These are phyloP conservation scores for Termitomyces sp. DNA, from an alignment of 768 basidiomycete genomes.

Conservation along the genomic window DNA sequence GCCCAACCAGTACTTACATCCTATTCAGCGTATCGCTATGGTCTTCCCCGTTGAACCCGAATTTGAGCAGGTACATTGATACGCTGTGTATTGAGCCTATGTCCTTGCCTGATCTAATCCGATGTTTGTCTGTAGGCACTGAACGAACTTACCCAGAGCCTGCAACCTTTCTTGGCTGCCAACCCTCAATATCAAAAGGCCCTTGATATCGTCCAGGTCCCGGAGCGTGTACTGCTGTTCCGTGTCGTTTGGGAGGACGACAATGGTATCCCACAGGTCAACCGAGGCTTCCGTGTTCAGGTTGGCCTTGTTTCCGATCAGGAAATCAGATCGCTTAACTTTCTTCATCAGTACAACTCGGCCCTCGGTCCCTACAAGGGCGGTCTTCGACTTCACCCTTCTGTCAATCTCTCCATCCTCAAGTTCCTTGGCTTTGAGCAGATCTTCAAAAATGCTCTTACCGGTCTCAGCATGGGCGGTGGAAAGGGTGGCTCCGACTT, in stretches of 20 bases:
- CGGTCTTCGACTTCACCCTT: conserved; percentile 74
- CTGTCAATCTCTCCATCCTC: conserved; percentile 78
- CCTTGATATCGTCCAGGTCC: conserved; percentile 58
- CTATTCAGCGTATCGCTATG: conserved; percentile 21
- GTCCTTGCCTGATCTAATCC: conserved; percentile 1
- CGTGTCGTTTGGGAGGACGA: conserved; percentile 80
- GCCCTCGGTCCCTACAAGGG: conserved; percentile 79
- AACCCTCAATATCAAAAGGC: conserved; percentile 69
- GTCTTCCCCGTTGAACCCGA: conserved; percentile 58
- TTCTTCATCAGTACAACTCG: conserved; percentile 57
- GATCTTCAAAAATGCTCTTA: conserved; percentile 78
- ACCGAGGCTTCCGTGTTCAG: conserved; percentile 74
- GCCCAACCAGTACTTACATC: not conserved
- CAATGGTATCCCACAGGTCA: conserved; percentile 59
- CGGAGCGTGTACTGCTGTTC: conserved; percentile 60
- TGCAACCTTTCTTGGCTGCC: conserved; percentile 60
- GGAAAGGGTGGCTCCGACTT: conserved; percentile 81
- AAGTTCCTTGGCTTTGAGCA: conserved; percentile 86
- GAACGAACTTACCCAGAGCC: conserved; percentile 59
- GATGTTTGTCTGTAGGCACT: conserved; percentile 47
- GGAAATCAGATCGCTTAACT: not conserved
- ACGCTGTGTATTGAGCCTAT: not conserved
- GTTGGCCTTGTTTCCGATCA: conserved; percentile 27
- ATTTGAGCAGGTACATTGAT: conserved; percentile 53
- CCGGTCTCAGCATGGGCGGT: conserved; percentile 74